Evolutionary conservation across 2,329 filamentous ascomycete species (phyloP).

Genomic region (Corinectria fuckeliana): DNA sequence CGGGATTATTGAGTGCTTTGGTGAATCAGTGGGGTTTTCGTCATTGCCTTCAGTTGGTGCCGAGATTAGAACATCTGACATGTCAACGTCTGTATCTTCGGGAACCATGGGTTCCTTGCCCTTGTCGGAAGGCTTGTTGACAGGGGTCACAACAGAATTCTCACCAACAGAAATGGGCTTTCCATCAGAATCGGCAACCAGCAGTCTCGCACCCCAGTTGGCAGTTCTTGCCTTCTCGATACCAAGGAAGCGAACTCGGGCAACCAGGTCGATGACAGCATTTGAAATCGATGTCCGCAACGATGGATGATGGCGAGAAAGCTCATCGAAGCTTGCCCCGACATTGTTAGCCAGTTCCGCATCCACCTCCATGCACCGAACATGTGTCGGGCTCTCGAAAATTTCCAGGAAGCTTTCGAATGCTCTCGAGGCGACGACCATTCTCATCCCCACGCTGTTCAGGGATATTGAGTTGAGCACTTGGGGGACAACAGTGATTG

Average conservation of each 20-base stretch:
- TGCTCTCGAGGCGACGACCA: constrained; percentile 83
- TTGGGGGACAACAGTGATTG: constrained; percentile 83
- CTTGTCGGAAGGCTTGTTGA: constrained; percentile 41
- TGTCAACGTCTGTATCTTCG: constrained; percentile 65
- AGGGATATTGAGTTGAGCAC: constrained; percentile 94
- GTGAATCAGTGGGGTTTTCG: constrained; percentile 32
- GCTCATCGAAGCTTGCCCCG: constrained; percentile 88
- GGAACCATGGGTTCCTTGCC: constrained; percentile 48
- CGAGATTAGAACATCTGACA: constrained; percentile 60
- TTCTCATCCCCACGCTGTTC: constrained; percentile 83
- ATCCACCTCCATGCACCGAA: constrained; percentile 82
- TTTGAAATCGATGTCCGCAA: constrained; percentile 82
- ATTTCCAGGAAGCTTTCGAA: constrained; percentile 91
- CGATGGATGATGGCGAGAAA: constrained; percentile 89
- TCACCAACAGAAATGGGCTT: constrained; percentile 61
- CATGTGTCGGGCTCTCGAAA: constrained; percentile 91
- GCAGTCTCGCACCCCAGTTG: constrained; percentile 81
- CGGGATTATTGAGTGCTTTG: constrained; percentile 56
- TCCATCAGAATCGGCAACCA: constrained; percentile 65
- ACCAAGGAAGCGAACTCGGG: constrained; percentile 77
- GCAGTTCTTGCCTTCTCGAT: constrained; percentile 70
- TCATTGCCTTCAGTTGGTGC: constrained; percentile 18
- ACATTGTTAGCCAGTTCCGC: constrained; percentile 72
- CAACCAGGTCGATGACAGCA: constrained; percentile 88
- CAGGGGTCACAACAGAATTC: constrained; percentile 48